Base-by-base conservation (phyloP, 139 green algal species). In the Gonium pectorale region DNA sequence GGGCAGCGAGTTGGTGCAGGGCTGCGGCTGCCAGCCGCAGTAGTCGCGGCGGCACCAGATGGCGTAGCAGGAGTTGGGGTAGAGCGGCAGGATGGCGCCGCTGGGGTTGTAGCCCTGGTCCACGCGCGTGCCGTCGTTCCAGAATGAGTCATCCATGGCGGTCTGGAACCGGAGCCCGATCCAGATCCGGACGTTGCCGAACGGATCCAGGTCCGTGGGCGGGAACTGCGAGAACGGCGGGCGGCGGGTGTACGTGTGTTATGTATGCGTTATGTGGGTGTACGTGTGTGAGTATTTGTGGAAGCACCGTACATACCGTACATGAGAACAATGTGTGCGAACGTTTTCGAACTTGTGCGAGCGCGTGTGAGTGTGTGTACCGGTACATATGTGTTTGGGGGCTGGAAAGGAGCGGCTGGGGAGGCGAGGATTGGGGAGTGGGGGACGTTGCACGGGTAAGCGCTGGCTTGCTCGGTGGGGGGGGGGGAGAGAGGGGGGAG, bases 1-100 rank as follows among this genome's bases (percentile, higher is more conserved):
- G 26, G 96, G 75, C 68, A 97, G 85, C 31, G 8, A 3, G 4
- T 31, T 9, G 3, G 21, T 29, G n/a, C 70, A 79, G 46, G 26
- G 52, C 49, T 66, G 46, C 31, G 70, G 70, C 70, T 79, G 70
- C 70, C 70, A 79, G 70, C 9, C 17, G 46, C 70, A 79, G 11
- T 51, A 66, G 49, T n/a, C 49, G 31, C 19, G 1, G 3, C 70
- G 46, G 46, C 46, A 66, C 70, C 70, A 79, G n/a, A 79, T 46
- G n/a, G 46, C 70, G 70, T 79, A 79, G 46, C 70, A 79, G 13
- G 70, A 66, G 13, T 66, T 43, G 5, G n/a, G 9, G 21, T 33
- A 49, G 70, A 3, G 6, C 17, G 46, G 22, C n/a, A 66, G n/a
- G 70, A 79, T 44, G 3, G 46, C 5, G 29, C 15, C 15, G 15